Evolutionary conservation across 176 grass and related monocot genomes (phyloP), one percentile per base, ranked within the genome.

Genomic region (Musa schizocarpa): DNA sequence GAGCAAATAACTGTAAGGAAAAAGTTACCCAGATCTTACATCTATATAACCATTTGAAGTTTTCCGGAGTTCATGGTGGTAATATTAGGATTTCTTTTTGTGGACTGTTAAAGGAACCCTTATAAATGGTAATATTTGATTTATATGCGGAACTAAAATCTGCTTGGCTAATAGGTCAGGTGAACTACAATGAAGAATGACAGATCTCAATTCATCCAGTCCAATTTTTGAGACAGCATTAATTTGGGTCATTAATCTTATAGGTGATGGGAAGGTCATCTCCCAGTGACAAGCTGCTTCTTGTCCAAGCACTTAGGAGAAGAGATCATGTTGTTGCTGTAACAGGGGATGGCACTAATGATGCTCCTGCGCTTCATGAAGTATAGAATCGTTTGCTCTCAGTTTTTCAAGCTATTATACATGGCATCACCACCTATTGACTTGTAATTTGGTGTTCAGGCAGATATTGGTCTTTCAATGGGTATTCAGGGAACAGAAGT

Each of bases 401-500:
- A n/a, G 4, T 13, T 52, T 1, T 1, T 64, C 3, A 64, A 72
- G 13, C 14, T n/a, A 7, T 64, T 14, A 64, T 72, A 4, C 10
- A 56, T 53, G 58, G 34, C 34, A 43, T 43, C 34, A 20, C 61
- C 10, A 72, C 48, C 54, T 23, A 65, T 54, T 63, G 21, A 64
- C 20, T 49, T 43, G 8, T 1, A 24, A 53, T 22, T 79, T 59
- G 77, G 78, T 51, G 63, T 87, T 79, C 82, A 99, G 95, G 95
- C 95, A 48, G 95, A 99, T 73, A 94, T 99, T 82, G 95, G 95
- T 81, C 84, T 99, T 48, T 82, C 95, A 61, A 99, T 99, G 95
- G 95, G 95, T 13, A 99, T 99, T 81, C 86, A 87, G 72, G 95
- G 95, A 87, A 99, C 90, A 78, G 95, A 99, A 83, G 95, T 99